Percentiles rank a stretch among this genome's conserved stretches.
These are phyloP conservation scores for Margaritispora aquatica DNA, from an alignment of 495 filamentous ascomycete species.

Conservation along the genomic window DNA sequence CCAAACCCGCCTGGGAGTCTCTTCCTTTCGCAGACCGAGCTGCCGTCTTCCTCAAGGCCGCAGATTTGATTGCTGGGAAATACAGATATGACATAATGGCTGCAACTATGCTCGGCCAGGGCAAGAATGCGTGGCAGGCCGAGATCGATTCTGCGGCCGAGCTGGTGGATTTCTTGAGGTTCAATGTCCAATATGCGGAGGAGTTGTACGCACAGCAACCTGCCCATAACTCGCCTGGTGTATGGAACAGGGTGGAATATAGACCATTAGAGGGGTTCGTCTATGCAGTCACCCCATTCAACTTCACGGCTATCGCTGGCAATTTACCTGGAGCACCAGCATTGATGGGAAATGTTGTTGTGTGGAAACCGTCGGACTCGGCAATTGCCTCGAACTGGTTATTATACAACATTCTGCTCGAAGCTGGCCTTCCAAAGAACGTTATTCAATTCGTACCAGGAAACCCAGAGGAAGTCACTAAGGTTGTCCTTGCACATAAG, in stretches of 20 bases:
- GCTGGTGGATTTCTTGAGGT: conserved; percentile 83
- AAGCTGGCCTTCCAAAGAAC: conserved; percentile 71
- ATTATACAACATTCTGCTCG: conserved; percentile 78
- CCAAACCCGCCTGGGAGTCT: conserved; percentile 74
- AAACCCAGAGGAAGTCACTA: conserved; percentile 67
- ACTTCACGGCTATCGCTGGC: conserved; percentile 82
- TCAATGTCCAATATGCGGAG: conserved; percentile 84
- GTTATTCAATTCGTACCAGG: conserved; percentile 83
- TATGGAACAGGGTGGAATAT: conserved; percentile 83
- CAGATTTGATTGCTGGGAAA: conserved; percentile 79
- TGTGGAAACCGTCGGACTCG: conserved; percentile 83
- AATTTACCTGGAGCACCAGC: conserved; percentile 70
- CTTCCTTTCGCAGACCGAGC: conserved; percentile 83
- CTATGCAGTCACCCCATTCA: conserved; percentile 81
- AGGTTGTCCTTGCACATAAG: conserved; percentile 57
- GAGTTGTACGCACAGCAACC: conserved; percentile 84
- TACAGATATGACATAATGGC: conserved; percentile 93
- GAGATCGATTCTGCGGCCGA: conserved; percentile 95
- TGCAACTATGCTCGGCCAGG: conserved; percentile 87
- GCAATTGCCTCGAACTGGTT: conserved; percentile 70
- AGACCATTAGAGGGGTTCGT: conserved; percentile 82
- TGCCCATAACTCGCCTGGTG: conserved; percentile 62
- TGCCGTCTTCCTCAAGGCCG: conserved; percentile 91
- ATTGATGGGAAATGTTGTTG: conserved; percentile 77
- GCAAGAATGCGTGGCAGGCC: conserved; percentile 94